Conservation (phyloP, 1,284 basidiomycete species). For the Pseudozyma thailandica region DNA sequence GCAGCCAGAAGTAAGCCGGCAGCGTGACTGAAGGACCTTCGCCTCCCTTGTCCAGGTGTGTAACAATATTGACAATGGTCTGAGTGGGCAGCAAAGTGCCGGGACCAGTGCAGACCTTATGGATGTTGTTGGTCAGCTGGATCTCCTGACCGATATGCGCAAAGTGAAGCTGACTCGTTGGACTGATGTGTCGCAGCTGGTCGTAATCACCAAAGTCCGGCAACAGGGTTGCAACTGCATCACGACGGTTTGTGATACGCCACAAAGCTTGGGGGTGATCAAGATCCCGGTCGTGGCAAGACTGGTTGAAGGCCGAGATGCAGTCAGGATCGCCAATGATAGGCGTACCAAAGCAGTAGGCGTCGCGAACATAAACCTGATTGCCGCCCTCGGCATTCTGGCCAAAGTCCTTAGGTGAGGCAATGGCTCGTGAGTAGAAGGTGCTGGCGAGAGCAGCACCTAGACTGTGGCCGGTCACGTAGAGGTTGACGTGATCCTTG, state of each 20-base stretch:
- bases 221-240: slow-evolving; percentile 46
- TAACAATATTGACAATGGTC: slow-evolving; percentile 36
- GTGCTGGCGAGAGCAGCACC: slow-evolving; percentile 41
- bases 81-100: slow-evolving; percentile 41
- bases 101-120: slow-evolving; percentile 39
- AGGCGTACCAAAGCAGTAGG: slow-evolving; percentile 50
- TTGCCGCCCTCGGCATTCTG: slow-evolving; percentile 22
- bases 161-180: slow-evolving; percentile 50
- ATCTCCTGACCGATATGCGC: slow-evolving; percentile 50
- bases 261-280: slow-evolving; percentile 41
- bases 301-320: slow-evolving; percentile 42
- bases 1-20: slow-evolving; percentile 16
- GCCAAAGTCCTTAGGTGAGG: slow-evolving; percentile 46
- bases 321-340: slow-evolving; percentile 49
- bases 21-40: slow-evolving; percentile 40
- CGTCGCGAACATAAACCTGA: slow-evolving; percentile 41
- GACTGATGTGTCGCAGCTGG: slow-evolving; percentile 30
- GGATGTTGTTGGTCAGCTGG: slow-evolving; percentile 26
- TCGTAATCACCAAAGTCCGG: slow-evolving; percentile 47
- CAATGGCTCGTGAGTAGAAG: slow-evolving; percentile 41
- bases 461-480: slow-evolving; percentile 42
- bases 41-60: slow-evolving; percentile 37
- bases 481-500: slow-evolving; percentile 44
- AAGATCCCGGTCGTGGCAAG: slow-evolving; percentile 26
- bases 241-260: slow-evolving; percentile 45